These are phyloP conservation scores for Penicillium taxi DNA, from an alignment of 495 filamentous ascomycete genomes.

Conservation along the genomic window DNA sequence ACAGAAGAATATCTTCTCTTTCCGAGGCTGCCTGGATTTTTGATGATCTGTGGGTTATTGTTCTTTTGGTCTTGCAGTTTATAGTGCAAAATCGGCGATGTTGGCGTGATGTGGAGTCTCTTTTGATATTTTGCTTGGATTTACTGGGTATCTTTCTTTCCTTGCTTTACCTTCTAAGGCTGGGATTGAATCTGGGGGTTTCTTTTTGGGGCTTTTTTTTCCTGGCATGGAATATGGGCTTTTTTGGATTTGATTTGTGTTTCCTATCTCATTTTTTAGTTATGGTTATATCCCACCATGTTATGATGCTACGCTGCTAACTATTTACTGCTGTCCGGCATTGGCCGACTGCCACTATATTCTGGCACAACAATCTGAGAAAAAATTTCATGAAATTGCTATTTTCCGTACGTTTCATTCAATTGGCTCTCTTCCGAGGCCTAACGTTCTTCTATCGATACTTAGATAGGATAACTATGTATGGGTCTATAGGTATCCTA, in stretches of 20 bases:
- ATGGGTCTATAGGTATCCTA: constrained; percentile 42
- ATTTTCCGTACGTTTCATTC: no score
- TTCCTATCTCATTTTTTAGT: constrained; percentile 11
- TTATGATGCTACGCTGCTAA: constrained; percentile 26
- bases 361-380: background rate
- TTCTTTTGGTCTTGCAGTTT: background rate
- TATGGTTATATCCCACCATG: constrained; percentile 28
- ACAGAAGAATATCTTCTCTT: no score
- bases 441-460: no score
- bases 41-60: background rate
- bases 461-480: no score
- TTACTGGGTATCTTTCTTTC: background rate
- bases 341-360: constrained; percentile 4
- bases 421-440: no score
- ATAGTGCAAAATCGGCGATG: constrained; percentile 15
- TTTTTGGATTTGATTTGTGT: constrained; percentile 5
- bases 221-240: background rate
- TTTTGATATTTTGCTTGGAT: constrained; percentile 1
- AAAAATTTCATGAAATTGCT: no score
- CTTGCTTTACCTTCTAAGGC: background rate
- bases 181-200: no score
- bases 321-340: constrained; percentile 9
- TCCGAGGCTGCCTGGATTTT: background rate
- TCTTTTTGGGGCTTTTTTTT: constrained; percentile 1
- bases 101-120: constrained; percentile 11